Base-by-base conservation (phyloP, 345 rosid genomes). In the Pseudoturritis turrita region DNA sequence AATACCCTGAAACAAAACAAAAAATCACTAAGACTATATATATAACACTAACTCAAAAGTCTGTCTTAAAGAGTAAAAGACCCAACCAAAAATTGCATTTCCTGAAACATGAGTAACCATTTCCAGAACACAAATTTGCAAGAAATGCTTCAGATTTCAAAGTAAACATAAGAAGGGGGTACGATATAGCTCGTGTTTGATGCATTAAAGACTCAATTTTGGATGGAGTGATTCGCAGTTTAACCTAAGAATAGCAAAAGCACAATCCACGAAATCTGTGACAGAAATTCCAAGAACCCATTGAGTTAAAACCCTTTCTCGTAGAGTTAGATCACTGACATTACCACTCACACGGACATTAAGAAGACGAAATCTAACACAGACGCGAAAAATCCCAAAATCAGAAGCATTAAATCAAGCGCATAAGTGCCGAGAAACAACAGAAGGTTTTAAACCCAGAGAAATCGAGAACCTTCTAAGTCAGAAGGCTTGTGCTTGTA, bases 401-500 rank as follows among this genome's bases (percentile, higher is more conserved):
- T 47, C 17, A 33, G 37, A 33, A 33, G 11, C 37, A 33, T 33
- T 33, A 2, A n/a, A n/a, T n/a, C n/a, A n/a, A n/a, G n/a, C n/a
- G n/a, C n/a, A n/a, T n/a, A n/a, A n/a, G n/a, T n/a, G n/a, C n/a
- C n/a, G n/a, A n/a, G n/a, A n/a, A n/a, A n/a, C n/a, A n/a, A n/a
- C n/a, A n/a, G n/a, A n/a, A n/a, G n/a, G n/a, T n/a, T n/a, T n/a
- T n/a, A n/a, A n/a, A n/a, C n/a, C n/a, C 15, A 21, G 14, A 53
- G 22, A 36, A 55, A 37, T 26, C n/a, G 8, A 7, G 43, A 26
- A 72, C 94, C 92, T 76, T 88, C 67, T 33, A 92, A 89, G 7
- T 84, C 81, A 87, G 85, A 82, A 3, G 98, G 96, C 65, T 90
- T 89, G 65, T 83, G 78, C 71, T 87, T 86, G 85, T 86, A 89